phyloP scores from a whole-genome alignment of 2,329 filamentous ascomycete species.

The Fusarium zealandicum region DNA sequence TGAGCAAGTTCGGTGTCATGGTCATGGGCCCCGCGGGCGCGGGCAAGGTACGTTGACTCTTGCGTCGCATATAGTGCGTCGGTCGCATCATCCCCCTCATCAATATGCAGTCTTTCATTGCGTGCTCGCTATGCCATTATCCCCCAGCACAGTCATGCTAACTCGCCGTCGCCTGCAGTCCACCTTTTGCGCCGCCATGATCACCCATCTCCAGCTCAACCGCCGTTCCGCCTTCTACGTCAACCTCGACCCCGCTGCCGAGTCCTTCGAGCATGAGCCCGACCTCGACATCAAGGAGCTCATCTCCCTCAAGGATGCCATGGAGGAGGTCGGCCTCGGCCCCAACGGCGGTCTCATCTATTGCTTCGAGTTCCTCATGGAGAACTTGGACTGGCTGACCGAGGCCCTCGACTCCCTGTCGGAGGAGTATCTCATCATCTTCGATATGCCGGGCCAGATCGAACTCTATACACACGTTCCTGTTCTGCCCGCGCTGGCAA shows the following conservation, averaged over 20 bases:
- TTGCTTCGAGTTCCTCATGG: slow-evolving; percentile 94
- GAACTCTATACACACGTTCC: slow-evolving; percentile 98
- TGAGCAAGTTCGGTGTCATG: slow-evolving; percentile 95
- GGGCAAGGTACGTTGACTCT: slow-evolving; percentile 71
- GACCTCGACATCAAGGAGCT: slow-evolving; percentile 96
- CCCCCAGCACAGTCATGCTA: slow-evolving; percentile 4
- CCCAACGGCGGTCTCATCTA: slow-evolving; percentile 94
- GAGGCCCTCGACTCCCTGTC: slow-evolving; percentile 84
- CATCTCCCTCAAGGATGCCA: slow-evolving; percentile 92
- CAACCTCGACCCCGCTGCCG: slow-evolving; percentile 96
- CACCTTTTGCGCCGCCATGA: slow-evolving; percentile 92
- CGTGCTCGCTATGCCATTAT: slow-evolving; percentile 23
- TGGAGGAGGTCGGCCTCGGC: slow-evolving; percentile 91
- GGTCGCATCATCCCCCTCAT: slow-evolving; percentile 13
- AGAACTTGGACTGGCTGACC: slow-evolving; percentile 91
- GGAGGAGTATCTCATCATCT: slow-evolving; percentile 95
- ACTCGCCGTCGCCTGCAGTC: slow-evolving; percentile 59
- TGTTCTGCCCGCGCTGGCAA: slow-evolving; percentile 83
- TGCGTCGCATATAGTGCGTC: neutral
- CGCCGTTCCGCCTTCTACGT: slow-evolving; percentile 96
- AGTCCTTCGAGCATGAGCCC: slow-evolving; percentile 88
- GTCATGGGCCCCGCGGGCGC: slow-evolving; percentile 96
- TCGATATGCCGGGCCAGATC: slow-evolving; percentile 99
- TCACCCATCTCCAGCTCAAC: slow-evolving; percentile 89
- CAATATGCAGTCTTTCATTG: slow-evolving; percentile 26